A percentile compares a stretch with the other conserved stretches of the same genome.
phyloP scores from a whole-genome alignment of 2,329 filamentous ascomycete genomes.

The Phyllachora maydis region DNA sequence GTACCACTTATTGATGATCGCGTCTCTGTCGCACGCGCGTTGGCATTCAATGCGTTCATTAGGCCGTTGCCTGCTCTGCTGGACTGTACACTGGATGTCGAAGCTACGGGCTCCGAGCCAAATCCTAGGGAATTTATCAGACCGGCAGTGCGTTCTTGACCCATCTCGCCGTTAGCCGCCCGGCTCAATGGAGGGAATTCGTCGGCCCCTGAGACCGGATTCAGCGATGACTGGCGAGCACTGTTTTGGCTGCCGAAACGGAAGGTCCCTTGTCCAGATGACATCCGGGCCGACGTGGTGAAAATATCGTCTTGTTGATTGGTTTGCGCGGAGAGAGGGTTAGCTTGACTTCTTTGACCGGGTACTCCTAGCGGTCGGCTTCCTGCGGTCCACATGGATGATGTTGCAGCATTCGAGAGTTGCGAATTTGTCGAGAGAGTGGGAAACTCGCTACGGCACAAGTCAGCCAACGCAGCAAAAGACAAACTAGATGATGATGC shows the following conservation, averaged over 20 bases:
- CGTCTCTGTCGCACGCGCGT: slow-evolving; percentile 24
- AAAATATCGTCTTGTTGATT: slow-evolving; percentile 28
- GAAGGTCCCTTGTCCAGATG: slow-evolving; percentile 24
- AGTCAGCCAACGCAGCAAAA: too few relatives aligned
- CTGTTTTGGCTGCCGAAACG: slow-evolving; percentile 28
- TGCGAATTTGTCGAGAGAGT: slow-evolving; percentile 41
- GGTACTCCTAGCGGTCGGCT: slow-evolving; percentile 25
- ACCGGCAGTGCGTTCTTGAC: slow-evolving; percentile 28
- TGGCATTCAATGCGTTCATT: slow-evolving; percentile 42
- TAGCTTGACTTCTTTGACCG: slow-evolving; percentile 27
- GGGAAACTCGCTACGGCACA: slow-evolving; percentile 45
- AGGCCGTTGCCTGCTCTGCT: slow-evolving; percentile 35
- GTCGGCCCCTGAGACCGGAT: slow-evolving; percentile 29
- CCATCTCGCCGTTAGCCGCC: slow-evolving; percentile 34
- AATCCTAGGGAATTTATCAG: slow-evolving; percentile 34
- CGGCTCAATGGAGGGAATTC: slow-evolving; percentile 43
- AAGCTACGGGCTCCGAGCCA: slow-evolving; percentile 20
- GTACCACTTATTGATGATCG: slow-evolving; percentile 22
- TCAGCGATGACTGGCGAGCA: slow-evolving; percentile 20
- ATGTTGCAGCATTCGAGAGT: slow-evolving; percentile 22
- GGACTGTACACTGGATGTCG: slow-evolving; percentile 16
- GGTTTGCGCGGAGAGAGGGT: slow-evolving; percentile 25
- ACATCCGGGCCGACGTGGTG: slow-evolving; percentile 14
- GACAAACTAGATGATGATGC: too few relatives aligned
- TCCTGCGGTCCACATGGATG: slow-evolving; percentile 32